These are phyloP conservation scores for Colletotrichum lupini DNA, from an alignment of 2,329 filamentous ascomycete species.

Conservation along the genomic window DNA sequence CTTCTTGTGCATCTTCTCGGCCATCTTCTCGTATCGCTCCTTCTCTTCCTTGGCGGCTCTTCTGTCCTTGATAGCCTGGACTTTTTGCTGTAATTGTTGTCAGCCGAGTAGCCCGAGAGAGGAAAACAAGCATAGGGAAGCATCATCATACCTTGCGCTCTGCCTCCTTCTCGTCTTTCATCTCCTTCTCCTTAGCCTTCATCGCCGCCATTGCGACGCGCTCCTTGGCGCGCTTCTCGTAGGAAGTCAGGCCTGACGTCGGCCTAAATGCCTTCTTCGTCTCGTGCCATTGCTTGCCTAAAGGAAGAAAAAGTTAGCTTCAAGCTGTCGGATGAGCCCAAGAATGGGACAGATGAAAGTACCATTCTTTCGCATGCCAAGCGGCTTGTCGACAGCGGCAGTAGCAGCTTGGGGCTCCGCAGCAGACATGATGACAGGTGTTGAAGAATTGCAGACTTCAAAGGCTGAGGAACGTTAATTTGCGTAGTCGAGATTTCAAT, in stretches of 20 bases:
- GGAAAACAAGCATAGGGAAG: background rate
- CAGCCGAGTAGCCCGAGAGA: background rate
- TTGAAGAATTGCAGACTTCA: slow-evolving; percentile 22
- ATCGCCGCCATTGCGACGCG: slow-evolving; percentile 78
- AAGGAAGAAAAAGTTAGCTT: slow-evolving; percentile 28
- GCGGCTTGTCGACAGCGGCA: slow-evolving; percentile 51
- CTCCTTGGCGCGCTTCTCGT: slow-evolving; percentile 78
- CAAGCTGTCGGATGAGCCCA: background rate
- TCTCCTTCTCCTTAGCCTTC: slow-evolving; percentile 93
- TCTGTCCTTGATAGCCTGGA: slow-evolving; percentile 86
- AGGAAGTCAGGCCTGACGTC: slow-evolving; percentile 80
- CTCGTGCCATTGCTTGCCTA: slow-evolving; percentile 95
- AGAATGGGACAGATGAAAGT: slow-evolving; percentile 40
- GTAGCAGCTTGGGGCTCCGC: slow-evolving; percentile 44
- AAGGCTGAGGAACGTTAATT: slow-evolving; percentile 29
- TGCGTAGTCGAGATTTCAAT: slow-evolving; percentile 22
- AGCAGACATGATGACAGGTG: slow-evolving; percentile 54
- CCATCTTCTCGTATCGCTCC: slow-evolving; percentile 92
- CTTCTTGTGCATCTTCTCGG: slow-evolving; percentile 98
- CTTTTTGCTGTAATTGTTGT: slow-evolving; percentile 67
- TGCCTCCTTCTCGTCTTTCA: slow-evolving; percentile 96
- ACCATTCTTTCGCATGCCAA: slow-evolving; percentile 89
- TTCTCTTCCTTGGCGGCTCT: slow-evolving; percentile 91
- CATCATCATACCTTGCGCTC: slow-evolving; percentile 75
- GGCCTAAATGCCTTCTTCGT: slow-evolving; percentile 88